Conservation (phyloP, 305 asterid species). For the Fraxinus latifolia region DNA sequence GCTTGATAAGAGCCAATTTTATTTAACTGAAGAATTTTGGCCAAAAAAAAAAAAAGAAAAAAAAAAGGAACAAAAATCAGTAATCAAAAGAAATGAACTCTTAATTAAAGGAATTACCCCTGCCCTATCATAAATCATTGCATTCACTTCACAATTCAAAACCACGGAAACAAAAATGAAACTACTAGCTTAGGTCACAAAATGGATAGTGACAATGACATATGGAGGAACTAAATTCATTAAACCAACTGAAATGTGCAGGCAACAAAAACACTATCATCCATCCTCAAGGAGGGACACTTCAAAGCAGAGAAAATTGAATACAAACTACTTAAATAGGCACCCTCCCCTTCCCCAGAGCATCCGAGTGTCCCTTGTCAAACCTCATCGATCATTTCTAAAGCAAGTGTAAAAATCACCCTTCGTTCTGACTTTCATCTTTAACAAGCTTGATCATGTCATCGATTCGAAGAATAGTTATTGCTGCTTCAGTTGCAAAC, state of each 20-base stretch:
- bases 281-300: not conserved
- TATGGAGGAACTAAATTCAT: not conserved
- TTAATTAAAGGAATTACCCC: not conserved
- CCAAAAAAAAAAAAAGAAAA: no score
- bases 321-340: not conserved
- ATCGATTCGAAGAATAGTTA: conserved; percentile 90
- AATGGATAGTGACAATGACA: not conserved
- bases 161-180: not conserved
- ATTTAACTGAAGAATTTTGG: not conserved
- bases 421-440: conserved; percentile 68
- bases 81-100: not conserved
- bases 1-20: not conserved
- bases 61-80: not conserved
- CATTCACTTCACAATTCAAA: not conserved
- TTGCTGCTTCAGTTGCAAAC: conserved; percentile 99
- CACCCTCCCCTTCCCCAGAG: not conserved
- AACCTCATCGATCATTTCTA: not conserved
- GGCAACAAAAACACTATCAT: not conserved
- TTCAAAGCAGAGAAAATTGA: not conserved
- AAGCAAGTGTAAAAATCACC: not conserved
- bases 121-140: not conserved
- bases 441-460: conserved; percentile 92
- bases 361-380: not conserved
- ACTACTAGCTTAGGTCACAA: not conserved
- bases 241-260: not conserved